Percentiles rank a stretch among this genome's conserved stretches.
These are phyloP conservation scores for Trypanosoma boissoni DNA, from an alignment of 208 protist genomes.

Conservation along the genomic window DNA sequence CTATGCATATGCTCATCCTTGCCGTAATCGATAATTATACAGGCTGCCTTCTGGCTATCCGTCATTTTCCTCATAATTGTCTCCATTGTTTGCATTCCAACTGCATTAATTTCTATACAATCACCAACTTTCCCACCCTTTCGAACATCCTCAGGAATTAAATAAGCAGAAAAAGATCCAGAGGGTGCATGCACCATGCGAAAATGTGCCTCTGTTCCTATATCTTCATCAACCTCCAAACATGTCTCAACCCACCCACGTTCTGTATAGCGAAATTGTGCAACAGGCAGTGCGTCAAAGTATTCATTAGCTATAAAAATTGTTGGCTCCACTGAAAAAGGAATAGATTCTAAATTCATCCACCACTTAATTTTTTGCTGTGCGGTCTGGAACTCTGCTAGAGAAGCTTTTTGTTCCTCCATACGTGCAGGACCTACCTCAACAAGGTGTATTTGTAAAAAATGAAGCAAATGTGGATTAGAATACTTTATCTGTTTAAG, in stretches of 20 bases:
- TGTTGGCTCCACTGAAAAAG: constrained; percentile 78
- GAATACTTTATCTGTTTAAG: constrained; percentile 80
- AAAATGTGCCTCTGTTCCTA: constrained; percentile 81
- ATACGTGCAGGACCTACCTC: constrained; percentile 80
- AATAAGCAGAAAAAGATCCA: constrained; percentile 80
- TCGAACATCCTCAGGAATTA: constrained; percentile 85
- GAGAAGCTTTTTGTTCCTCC: constrained; percentile 81
- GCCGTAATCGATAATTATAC: constrained; percentile 91
- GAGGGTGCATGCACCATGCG: constrained; percentile 84
- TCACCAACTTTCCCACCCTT: constrained; percentile 62
- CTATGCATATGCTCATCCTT: constrained; percentile 91
- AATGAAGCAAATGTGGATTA: constrained; percentile 88
- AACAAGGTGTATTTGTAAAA: constrained; percentile 83
- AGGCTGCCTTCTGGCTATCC: constrained; percentile 75
- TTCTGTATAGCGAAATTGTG: constrained; percentile 91
- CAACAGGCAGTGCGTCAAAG: constrained; percentile 91
- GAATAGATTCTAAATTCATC: constrained; percentile 81
- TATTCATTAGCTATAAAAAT: constrained; percentile 91
- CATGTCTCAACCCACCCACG: constrained; percentile 91
- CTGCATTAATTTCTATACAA: constrained; percentile 82
- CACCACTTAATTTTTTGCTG: constrained; percentile 87
- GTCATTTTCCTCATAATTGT: constrained; percentile 85
- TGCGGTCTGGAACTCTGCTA: constrained; percentile 82
- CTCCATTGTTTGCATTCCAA: constrained; percentile 88
- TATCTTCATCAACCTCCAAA: constrained; percentile 88